Evolutionary conservation across 345 rosid genomes (phyloP), one percentile per base, ranked within the genome.

Genomic region (Dovyalis caffra): DNA sequence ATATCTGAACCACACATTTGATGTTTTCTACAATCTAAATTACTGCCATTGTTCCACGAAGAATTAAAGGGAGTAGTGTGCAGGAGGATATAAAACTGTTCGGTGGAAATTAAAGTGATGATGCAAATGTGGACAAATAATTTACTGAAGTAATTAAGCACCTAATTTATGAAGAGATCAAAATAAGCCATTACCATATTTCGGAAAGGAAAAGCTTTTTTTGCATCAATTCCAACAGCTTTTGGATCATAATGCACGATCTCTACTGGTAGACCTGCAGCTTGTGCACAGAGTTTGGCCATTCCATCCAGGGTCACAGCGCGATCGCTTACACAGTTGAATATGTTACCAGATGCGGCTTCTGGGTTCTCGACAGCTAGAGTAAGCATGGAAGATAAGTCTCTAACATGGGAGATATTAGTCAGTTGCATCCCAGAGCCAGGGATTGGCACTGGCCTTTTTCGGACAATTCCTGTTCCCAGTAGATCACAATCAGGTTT

Each of bases 401-500:
- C 98, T 73, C 85, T 87, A 1, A 79, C 98, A 60, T 95, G 99
- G 58, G 92, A 47, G 25, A 95, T 88, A 83, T 95, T 93, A 8
- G 97, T 89, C 47, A 93, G 84, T 70, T 95, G 98, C 94, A 93
- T 83, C 66, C 99, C 99, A 11, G 98, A 90, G 9, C 98, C 98
- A 2, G 99, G 99, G 75, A 95, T 93, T 3, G 87, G 97, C 77
- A 95, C 87, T 2, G 98, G 92, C 79, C 98, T 90, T 56, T 86
- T 85, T 60, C 99, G 82, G 47, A 90, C 93, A 74, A 95, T 95
- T 83, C 99, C 98, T 95, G 83, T 33, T 12, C 58, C 60, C 4
- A 18, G 40, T 2, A 61, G 32, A 74, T 18, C 37, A 37, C 8
- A 49, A 14, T 73, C 70, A 32, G 67, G 35, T 23, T 53, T 35